phyloP scores from a whole-genome alignment of 306 rosid genomes.

The Trifolium repens region DNA sequence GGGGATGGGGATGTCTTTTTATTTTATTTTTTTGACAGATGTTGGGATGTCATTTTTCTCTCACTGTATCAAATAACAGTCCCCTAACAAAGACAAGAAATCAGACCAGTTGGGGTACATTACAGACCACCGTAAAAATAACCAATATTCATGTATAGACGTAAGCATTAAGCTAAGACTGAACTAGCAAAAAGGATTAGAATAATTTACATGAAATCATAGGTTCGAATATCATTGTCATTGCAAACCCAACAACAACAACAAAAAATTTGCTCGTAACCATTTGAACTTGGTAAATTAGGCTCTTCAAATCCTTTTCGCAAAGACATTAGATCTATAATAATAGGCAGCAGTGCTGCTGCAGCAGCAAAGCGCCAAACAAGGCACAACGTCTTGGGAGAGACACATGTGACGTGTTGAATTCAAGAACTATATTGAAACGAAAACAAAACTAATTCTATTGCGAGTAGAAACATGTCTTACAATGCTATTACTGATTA shows the following conservation, averaged over 20 bases:
- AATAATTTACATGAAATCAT: neutral
- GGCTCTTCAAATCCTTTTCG: neutral
- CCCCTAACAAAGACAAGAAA: too few species aligned
- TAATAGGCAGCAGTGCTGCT: neutral
- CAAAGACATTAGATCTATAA: too few species aligned
- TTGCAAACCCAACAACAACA: neutral
- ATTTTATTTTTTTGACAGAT: too few species aligned
- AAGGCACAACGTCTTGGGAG: neutral
- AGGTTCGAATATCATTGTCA: neutral
- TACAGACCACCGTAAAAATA: too few species aligned
- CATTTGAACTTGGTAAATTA: neutral
- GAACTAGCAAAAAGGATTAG: neutral
- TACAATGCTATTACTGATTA: conserved; percentile 4
- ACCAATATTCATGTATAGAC: neutral
- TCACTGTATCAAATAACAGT: too few species aligned
- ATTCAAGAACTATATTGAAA: neutral
- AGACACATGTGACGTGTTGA: neutral
- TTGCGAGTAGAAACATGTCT: neutral
- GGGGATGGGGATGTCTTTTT: too few species aligned
- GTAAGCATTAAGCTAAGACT: neutral
- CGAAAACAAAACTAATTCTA: conserved; percentile 12
- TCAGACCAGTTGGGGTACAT: too few species aligned
- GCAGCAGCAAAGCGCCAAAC: neutral
- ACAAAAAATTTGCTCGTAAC: neutral
- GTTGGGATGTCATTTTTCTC: too few species aligned